phyloP scores from a whole-genome alignment of 192 early-diverging fungal species.

The Rhizoclosmatium globosum region DNA sequence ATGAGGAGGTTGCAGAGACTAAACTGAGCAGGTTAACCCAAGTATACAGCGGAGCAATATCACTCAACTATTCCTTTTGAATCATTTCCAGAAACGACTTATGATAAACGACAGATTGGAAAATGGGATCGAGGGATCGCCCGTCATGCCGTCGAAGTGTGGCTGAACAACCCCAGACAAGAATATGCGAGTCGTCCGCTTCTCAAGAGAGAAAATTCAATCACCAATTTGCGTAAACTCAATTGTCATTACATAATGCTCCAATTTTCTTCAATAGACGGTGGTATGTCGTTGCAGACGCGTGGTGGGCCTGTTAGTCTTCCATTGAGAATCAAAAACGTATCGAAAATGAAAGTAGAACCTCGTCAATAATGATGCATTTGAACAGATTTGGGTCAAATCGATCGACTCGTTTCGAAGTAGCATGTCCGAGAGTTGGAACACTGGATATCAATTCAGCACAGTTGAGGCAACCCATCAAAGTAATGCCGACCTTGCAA shows the following conservation, averaged over 20 bases:
- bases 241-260: conserved; percentile 24
- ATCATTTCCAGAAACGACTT: conserved; percentile 85
- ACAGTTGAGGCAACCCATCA: conserved; percentile 43
- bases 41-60: conserved; percentile 7
- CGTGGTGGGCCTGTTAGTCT: conserved; percentile 82
- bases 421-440: conserved; percentile 68
- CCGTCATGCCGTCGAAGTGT: conserved; percentile 89
- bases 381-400: conserved; percentile 86
- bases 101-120: conserved; percentile 83
- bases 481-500: conserved; percentile 51
- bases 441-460: conserved; percentile 58
- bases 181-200: conserved; percentile 56
- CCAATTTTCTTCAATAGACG: conserved; percentile 79
- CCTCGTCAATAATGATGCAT: conserved; percentile 87
- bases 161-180: conserved; percentile 95
- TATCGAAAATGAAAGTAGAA: not conserved
- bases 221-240: not conserved
- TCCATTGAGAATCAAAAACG: not conserved
- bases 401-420: conserved; percentile 59
- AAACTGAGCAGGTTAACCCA: not conserved
- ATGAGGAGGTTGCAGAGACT: conserved; percentile 32
- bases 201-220: too few species aligned
- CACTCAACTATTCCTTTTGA: conserved; percentile 72
- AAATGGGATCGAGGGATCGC: conserved; percentile 66
- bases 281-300: conserved; percentile 77